Evolutionary conservation across 345 rosid species (phyloP).

Genomic region (Garcia nutans): DNA sequence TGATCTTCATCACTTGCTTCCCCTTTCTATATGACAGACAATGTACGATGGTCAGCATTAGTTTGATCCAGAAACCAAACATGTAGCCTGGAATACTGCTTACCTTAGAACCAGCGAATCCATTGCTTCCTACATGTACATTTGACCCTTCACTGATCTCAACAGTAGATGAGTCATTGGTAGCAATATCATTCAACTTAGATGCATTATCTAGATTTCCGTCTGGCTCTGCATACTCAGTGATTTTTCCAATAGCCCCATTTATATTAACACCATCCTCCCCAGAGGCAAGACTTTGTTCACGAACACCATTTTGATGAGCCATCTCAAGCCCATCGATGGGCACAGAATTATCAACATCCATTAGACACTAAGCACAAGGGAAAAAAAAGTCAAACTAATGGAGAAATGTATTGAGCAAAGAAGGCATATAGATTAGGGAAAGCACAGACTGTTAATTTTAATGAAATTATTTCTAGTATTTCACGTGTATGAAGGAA

Average conservation of each 20-base stretch:
- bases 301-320: conserved; percentile 54
- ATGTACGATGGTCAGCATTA: background rate
- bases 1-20: conserved; percentile 37
- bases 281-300: conserved; percentile 28
- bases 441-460: background rate
- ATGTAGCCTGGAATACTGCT: conserved; percentile 15
- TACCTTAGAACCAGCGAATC: conserved; percentile 45
- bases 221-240: background rate
- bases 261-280: conserved; percentile 34
- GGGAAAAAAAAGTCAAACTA: background rate
- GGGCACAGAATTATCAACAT: conserved; percentile 37
- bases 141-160: conserved; percentile 27
- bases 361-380: conserved; percentile 44
- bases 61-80: background rate
- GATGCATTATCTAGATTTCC: conserved; percentile 16
- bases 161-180: conserved; percentile 14
- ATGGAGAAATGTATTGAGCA: background rate
- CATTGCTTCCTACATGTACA: conserved; percentile 31
- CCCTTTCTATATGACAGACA: conserved; percentile 38
- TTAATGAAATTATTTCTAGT: background rate
- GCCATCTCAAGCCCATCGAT: conserved; percentile 44
- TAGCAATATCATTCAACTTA: conserved; percentile 37
- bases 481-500: no score
- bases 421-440: background rate
- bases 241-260: conserved; percentile 7